These are phyloP conservation scores for Umbelopsis isabellina DNA, from an alignment of 192 early-diverging fungal genomes.

Conservation along the genomic window DNA sequence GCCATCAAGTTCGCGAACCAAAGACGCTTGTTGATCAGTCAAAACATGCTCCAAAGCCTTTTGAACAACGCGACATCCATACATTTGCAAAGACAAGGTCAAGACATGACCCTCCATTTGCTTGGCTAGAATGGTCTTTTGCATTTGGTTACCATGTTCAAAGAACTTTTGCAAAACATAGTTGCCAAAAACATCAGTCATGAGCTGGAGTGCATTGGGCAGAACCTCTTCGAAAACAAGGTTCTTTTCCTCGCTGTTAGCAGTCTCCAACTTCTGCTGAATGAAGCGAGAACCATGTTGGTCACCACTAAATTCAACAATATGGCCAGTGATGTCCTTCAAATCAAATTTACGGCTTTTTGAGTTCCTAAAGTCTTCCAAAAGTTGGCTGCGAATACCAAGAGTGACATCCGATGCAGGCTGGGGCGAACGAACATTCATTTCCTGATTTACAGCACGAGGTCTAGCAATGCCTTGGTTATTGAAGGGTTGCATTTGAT, in stretches of 20 bases:
- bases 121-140: constrained; percentile 90
- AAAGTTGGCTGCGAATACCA: constrained; percentile 72
- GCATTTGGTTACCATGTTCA: constrained; percentile 94
- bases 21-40: constrained; percentile 85
- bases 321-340: constrained; percentile 89
- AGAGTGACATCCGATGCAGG: constrained; percentile 51
- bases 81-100: constrained; percentile 96
- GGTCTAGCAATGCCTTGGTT: constrained; percentile 35
- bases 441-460: constrained; percentile 30
- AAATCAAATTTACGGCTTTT: constrained; percentile 96
- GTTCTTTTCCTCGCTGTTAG: constrained; percentile 92
- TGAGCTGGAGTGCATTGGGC: constrained; percentile 88
- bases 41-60: constrained; percentile 96
- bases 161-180: constrained; percentile 99
- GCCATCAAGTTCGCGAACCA: constrained; percentile 93
- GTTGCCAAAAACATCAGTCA: constrained; percentile 99
- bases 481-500: constrained; percentile 31
- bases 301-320: constrained; percentile 98
- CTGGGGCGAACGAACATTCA: constrained; percentile 22
- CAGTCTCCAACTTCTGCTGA: constrained; percentile 97
- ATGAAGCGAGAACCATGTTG: constrained; percentile 99
- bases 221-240: constrained; percentile 96
- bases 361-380: constrained; percentile 96
- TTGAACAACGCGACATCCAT: constrained; percentile 98
- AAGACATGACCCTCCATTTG: constrained; percentile 97